Conservation (phyloP, 2,329 filamentous ascomycete species). For the Torrubiellomyces zombiae region DNA sequence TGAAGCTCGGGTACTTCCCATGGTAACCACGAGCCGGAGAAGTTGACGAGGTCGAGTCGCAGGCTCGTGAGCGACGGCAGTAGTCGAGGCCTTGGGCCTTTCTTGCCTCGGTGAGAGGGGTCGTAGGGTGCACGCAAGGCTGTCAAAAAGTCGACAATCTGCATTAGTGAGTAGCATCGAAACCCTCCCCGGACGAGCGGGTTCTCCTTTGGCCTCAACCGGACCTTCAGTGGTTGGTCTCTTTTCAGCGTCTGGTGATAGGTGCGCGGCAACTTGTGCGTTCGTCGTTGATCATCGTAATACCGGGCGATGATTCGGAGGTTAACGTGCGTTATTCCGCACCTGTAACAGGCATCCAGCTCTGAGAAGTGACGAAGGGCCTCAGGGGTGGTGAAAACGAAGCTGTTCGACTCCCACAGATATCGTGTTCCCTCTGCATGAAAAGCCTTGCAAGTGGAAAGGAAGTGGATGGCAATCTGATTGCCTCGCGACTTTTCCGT, state of each 20-base stretch:
- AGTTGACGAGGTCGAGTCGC: constrained; percentile 39
- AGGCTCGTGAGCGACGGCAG: constrained; percentile 29
- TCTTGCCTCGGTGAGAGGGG: constrained; percentile 19
- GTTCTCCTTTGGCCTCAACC: constrained; percentile 25
- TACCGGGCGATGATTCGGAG: constrained; percentile 37
- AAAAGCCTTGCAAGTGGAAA: constrained; percentile 33
- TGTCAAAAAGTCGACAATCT: constrained; percentile 34
- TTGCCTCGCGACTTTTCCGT: constrained; percentile 26
- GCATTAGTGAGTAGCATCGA: constrained; percentile 36
- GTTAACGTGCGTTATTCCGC: constrained; percentile 26
- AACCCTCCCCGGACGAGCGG: constrained; percentile 33
- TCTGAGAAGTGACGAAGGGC: constrained; percentile 32
- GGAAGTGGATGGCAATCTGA: constrained; percentile 34
- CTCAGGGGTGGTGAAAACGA: constrained; percentile 36
- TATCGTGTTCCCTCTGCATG: constrained; percentile 29
- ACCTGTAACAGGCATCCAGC: constrained; percentile 23
- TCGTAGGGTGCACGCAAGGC: constrained; percentile 34
- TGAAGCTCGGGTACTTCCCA: constrained; percentile 31
- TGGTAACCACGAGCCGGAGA: constrained; percentile 27
- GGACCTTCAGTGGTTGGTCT: constrained; percentile 23
- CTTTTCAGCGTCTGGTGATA: constrained; percentile 27
- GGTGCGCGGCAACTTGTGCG: constrained; percentile 22
- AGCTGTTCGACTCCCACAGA: constrained; percentile 35
- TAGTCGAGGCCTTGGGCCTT: constrained; percentile 22
- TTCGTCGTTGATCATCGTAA: constrained; percentile 32